Conservation (phyloP, 163 green algal genomes). For the Chlorella variabilis region DNA sequence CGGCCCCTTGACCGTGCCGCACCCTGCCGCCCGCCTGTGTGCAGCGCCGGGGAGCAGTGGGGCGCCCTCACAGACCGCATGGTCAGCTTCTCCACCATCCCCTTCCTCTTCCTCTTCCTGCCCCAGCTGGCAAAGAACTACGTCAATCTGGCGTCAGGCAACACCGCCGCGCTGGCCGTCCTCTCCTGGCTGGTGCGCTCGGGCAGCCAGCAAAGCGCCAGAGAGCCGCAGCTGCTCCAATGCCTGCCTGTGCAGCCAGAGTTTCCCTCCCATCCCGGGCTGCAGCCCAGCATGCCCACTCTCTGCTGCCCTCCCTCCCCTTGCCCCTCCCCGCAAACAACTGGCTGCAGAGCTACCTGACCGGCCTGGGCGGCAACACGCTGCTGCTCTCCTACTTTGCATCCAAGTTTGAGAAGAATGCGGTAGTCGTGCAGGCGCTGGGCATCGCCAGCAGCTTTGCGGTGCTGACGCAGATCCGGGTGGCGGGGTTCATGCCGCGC, state of each 20-base stretch:
- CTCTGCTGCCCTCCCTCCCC: neutral
- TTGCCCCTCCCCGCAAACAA: neutral
- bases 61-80: slow-evolving; percentile 49
- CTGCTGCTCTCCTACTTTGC: slow-evolving; percentile 74
- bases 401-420: slow-evolving; percentile 52
- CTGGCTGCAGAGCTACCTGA: slow-evolving; percentile 64
- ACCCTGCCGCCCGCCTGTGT: neutral
- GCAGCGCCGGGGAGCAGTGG: slow-evolving; percentile 35
- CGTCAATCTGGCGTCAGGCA: slow-evolving; percentile 51
- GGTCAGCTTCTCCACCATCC: slow-evolving; percentile 52
- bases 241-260: too few species aligned
- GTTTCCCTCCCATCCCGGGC: too few species aligned
- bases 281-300: too few species aligned
- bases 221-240: too few species aligned
- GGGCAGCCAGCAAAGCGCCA: too few species aligned
- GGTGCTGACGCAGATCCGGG: slow-evolving; percentile 61
- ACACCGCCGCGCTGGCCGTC: slow-evolving; percentile 49
- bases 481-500: slow-evolving; percentile 47
- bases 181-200: slow-evolving; percentile 63
- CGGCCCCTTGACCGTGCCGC: neutral
- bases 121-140: slow-evolving; percentile 70
- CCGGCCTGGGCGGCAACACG: slow-evolving; percentile 71
- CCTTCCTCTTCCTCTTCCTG: slow-evolving; percentile 70
- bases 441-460: slow-evolving; percentile 61
- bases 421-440: slow-evolving; percentile 61